Base-by-base conservation (phyloP, 1,284 basidiomycete genomes). In the Sanghuangporus sanghuang region DNA sequence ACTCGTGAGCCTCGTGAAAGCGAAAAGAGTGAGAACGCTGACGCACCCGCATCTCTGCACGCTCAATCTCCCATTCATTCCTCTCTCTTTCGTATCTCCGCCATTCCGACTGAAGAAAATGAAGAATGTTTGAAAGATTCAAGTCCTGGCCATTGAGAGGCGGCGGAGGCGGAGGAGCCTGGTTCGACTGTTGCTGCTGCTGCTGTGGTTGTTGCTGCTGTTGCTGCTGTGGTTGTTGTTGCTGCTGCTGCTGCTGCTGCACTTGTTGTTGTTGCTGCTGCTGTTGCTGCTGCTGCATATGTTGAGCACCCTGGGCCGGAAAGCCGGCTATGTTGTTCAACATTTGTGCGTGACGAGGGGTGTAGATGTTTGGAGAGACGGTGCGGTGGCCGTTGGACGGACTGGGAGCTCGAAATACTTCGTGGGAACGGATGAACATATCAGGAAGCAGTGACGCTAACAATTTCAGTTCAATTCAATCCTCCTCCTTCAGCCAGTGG, bases 41-140 rank as follows among this genome's bases (percentile, higher is more conserved):
- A 85, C 90, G 71, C 70, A 95, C 96, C 81, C 96, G 85, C 95
- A 99, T 97, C 78, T 99, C 96, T 40, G 97, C 96, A 69, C 96
- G 83, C 78, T 99, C 96, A 71, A 99, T 99, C 81, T 98, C 96
- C 96, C 96, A 99, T 77, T 98, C 96, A 75, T 99, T 99, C 71
- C 96, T 85, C 78, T 99, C 96, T 74, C 94, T 89, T 75, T 98
- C 96, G 73, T 95, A 96, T 66, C 94, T 84, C 67, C 97, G 83
- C 94, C 96, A 98, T 82, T 99, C 97, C 59, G 93, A 94, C 78
- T 99, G 97, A 56, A 99, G 83, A 76, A 95, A 98, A 78, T 99
- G 96, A 65, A 99, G 83, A 64, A 98, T 95, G 72, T 89, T 93
- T 8, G 96, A 95, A 64, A 99, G 87, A 50, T 92, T 96, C 76